Base-by-base conservation (phyloP, 2,329 filamentous ascomycete genomes). In the Coccinonectria pachysandricola region DNA sequence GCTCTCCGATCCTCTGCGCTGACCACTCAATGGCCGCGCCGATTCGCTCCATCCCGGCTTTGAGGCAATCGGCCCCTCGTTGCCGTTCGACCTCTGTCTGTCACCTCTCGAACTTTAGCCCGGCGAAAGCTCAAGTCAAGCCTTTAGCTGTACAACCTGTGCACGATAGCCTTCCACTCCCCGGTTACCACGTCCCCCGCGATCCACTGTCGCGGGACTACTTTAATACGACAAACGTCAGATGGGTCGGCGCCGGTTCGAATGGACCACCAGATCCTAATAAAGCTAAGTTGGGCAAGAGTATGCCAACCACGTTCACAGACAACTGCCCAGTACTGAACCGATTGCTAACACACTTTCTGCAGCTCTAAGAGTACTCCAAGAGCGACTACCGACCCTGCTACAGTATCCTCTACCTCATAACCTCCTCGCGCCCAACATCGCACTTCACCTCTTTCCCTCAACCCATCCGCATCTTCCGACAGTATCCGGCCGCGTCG, bases 381-480 rank as follows among this genome's bases (percentile, higher is more conserved):
- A 79, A 59, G 65, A 75, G 37, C 71, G 68, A 37, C 62, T 80
- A n/a, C 75, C 76, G 25, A 75, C 70, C 2, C 65, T 81, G 28
- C 65, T 81, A 12, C 70, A 79, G 44, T 69, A 71, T 1, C 76
- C 75, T 2, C 61, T 79, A 5, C 76, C 85, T 10, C 73, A 81
- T 43, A 76, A 85, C 33, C 71, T 94, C 36, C 74, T 92, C 38
- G 75, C 79, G 20, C 77, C 83, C 17, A 70, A 79, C 47, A 81
- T 83, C 54, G 70, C 71, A 7, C 71, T 80, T 21, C 71, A 77
- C 50, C 71, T 81, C 39, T 81, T 81, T 52, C 76, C 76, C 19
- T 73, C 75, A 15, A 91, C 83, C 1, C 83, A 92, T 46, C 84
- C 82, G 3, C 80, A 88, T 52, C 81, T 98, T 3, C 91, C 91